A percentile compares a stretch with the other conserved stretches of the same genome.
Evolutionary conservation across 495 filamentous ascomycete genomes (phyloP).

Genomic region (Daldinia bambusicola): DNA sequence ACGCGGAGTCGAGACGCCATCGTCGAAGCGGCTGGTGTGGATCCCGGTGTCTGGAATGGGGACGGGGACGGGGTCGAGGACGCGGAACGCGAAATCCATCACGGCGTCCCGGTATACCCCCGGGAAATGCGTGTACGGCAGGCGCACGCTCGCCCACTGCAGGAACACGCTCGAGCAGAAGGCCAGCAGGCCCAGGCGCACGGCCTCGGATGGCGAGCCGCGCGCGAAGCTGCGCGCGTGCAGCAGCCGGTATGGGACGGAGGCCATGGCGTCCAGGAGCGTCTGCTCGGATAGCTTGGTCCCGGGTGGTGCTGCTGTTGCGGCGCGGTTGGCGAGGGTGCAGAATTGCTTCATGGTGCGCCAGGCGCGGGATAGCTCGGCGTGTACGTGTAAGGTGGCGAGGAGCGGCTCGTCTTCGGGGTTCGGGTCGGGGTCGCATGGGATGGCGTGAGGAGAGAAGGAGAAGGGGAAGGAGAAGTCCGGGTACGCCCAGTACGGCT

Average conservation of each 20-base stretch:
- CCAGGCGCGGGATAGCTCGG: constrained; percentile 50
- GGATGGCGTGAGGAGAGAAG: background rate
- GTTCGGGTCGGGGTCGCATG: background rate
- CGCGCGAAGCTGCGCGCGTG: constrained; percentile 20
- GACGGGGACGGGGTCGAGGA: too few relatives aligned
- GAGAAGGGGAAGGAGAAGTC: too few relatives aligned
- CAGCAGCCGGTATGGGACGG: constrained; percentile 58
- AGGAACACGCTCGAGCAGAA: constrained; percentile 55
- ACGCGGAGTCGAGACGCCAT: background rate
- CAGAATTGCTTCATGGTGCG: constrained; percentile 51
- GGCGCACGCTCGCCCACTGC: constrained; percentile 48
- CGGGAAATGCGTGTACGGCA: constrained; percentile 45
- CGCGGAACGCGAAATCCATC: background rate
- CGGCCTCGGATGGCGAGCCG: constrained; percentile 47
- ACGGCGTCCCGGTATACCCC: constrained; percentile 23
- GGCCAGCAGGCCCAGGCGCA: constrained; percentile 55
- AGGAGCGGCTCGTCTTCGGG: constrained; percentile 6
- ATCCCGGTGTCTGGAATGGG: too few relatives aligned
- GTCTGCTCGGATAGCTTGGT: constrained; percentile 44
- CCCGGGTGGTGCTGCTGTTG: constrained; percentile 20
- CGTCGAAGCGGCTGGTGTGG: too few relatives aligned
- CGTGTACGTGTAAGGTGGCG: constrained; percentile 4
- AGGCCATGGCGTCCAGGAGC: constrained; percentile 52
- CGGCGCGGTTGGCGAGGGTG: constrained; percentile 50
- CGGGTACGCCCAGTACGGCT: constrained; percentile 44